Evolutionary conservation across 805 yeast species (phyloP), one percentile per base, ranked within the genome.

Genomic region (Sporopachydermia lactativora): DNA sequence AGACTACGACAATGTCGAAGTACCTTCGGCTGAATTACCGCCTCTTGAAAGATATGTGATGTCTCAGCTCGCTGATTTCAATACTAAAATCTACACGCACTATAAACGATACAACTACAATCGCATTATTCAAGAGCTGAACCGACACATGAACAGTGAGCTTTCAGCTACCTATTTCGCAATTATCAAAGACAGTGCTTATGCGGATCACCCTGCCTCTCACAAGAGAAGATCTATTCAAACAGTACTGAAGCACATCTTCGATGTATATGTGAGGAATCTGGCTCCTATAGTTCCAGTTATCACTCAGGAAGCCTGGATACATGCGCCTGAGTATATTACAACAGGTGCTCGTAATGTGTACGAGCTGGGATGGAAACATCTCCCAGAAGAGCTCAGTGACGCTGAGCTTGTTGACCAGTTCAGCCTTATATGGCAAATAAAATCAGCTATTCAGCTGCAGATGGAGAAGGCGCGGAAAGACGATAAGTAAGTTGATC

Each of bases 291-390:
- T 92, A 1, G 60, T 81, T 34, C 99, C 99, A 1, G 55, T 84
- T 3, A 62, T 88, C 42, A 69, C 89, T 0, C 97, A 92, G 58
- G 96, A 92, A 52, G 85, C 75, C 0, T 88, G 96, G 95, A 72
- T 73, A 34, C 65, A 66, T 43, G 51, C 71, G 3, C 77, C 73
- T 6, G 45, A 40, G 3, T 47, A 40, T 15, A 40, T 64, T 34
- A 59, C 58, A 1, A 36, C 40, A 2, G 49, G 52, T 0, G 11
- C 19, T 2, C 52, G 42, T 3, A 63, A 78, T 1, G 80, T 81
- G 1, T 71, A 72, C 49, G 60, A 61, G 55, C 44, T 52, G 17
- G 68, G 74, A 3, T 67, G 70, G 65, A 63, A 57, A 16, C 49
- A 45, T 36, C 59, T 55, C 11, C 69, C 70, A 2, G 50, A 52